Base-by-base conservation (phyloP, 1,284 basidiomycete species). In the Trametes pubescens region DNA sequence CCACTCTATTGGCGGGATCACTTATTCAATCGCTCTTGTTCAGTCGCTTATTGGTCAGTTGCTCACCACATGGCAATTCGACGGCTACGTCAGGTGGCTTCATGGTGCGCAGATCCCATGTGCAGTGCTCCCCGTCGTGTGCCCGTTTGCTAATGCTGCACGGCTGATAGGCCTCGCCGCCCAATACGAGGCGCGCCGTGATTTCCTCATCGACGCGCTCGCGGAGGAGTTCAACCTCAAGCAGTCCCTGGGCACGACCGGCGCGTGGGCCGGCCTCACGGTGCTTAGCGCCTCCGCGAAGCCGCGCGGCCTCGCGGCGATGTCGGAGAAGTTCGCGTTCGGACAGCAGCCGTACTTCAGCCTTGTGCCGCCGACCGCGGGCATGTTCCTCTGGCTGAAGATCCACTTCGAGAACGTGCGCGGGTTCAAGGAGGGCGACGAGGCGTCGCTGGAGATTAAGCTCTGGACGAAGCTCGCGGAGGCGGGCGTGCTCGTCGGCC, bases 11-110 rank as follows among this genome's bases (percentile, higher is more conserved):
- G 51, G 18, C 38, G 22, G 29, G 29, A 26, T 46, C 34, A n/a
- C 32, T 40, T 46, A 57, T 34, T 53, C 35, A 55, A 34, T 52
- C 49, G 56, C 58, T 16, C 40, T 43, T 37, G 21, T 34, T 48
- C 70, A 85, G 83, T 83, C 87, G 1, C 71, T 94, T 48, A 81
- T 94, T 4, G 80, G 87, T 1, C 81, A 86, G 53, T 79, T 93
- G 16, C 74, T 95, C 26, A 75, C 81, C 24, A 82, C 85, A 48
- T 95, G 92, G 91, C 83, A 87, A 35, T 82, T 79, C 61, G 82
- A 87, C 7, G 92, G 92, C 0, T 94, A 91, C 74, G 78, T 92
- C 49, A 84, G 91, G 38, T 95, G 93, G 93, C 79, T 94, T 43
- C 83, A 86, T 51, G 88, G 87, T 75, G 72, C 68, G 82, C 69